Evolutionary conservation across 108 stramenopile genomes (phyloP).

Genomic region (Chaetoceros tenuissimus): DNA sequence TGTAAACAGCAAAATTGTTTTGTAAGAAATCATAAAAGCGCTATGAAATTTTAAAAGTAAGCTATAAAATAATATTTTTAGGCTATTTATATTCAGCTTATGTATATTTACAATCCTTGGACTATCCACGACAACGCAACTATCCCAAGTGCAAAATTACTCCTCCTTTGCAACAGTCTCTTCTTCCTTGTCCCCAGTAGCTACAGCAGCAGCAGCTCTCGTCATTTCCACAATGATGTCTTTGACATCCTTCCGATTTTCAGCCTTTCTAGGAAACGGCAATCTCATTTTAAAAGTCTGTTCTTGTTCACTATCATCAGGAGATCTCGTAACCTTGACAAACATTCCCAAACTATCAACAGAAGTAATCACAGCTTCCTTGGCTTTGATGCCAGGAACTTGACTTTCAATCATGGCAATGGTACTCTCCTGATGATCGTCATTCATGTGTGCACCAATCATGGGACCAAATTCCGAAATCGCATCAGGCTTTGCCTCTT

Average conservation of each 20-base stretch:
- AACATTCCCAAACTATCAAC: conserved; percentile 92
- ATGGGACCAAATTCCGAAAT: conserved; percentile 62
- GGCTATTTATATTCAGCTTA: too few species aligned
- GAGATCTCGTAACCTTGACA: conserved; percentile 73
- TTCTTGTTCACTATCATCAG: conserved; percentile 53
- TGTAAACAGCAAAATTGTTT: too few species aligned
- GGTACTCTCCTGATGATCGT: conserved; percentile 80
- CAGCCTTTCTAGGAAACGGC: conserved; percentile 57
- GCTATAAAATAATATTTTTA: too few species aligned
- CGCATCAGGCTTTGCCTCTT: conserved; percentile 68
- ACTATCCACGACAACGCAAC: too few species aligned
- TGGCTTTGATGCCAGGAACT: conserved; percentile 67
- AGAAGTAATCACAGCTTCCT: conserved; percentile 74
- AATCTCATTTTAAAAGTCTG: conserved; percentile 76
- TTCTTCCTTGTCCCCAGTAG: conserved; percentile 2
- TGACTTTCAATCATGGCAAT: conserved; percentile 83
- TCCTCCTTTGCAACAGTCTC: too few species aligned
- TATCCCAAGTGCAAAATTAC: too few species aligned
- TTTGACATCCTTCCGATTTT: conserved; percentile 70
- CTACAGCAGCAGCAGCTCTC: conserved; percentile 26
- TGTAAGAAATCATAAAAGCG: too few species aligned
- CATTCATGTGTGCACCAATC: conserved; percentile 93
- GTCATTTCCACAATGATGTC: conserved; percentile 83
- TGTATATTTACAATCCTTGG: too few species aligned
- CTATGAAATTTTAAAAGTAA: too few species aligned